phyloP scores from a whole-genome alignment of 1,284 basidiomycete species.

The Ustanciosporium gigantosporum region DNA sequence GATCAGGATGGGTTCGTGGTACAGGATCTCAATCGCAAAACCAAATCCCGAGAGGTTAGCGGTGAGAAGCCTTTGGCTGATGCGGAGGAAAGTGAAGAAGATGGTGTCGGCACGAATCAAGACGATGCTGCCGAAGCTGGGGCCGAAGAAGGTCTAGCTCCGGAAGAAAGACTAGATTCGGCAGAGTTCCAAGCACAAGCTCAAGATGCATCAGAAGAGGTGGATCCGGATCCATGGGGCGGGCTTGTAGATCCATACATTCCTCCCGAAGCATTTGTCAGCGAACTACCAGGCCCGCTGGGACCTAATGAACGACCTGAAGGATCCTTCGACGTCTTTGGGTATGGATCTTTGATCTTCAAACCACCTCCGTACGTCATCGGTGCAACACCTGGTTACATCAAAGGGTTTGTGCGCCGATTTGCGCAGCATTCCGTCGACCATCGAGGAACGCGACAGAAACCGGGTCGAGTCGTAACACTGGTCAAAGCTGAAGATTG shows the following conservation, averaged over 20 bases:
- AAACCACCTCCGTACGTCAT: constrained; percentile 59
- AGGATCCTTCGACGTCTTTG: constrained; percentile 57
- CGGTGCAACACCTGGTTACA: constrained; percentile 68
- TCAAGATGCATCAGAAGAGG: not conserved
- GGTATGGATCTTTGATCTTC: constrained; percentile 58
- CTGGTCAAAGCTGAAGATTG: constrained; percentile 82
- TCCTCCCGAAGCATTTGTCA: constrained; percentile 23
- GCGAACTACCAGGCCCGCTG: constrained; percentile 15
- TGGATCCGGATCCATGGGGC: constrained; percentile 21
- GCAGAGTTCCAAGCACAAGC: not conserved
- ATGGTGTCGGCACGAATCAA: not conserved
- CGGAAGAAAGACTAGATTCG: not conserved
- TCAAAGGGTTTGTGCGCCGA: constrained; percentile 81
- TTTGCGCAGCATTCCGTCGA: constrained; percentile 87
- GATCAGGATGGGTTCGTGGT: constrained; percentile 38
- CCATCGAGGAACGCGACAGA: constrained; percentile 64
- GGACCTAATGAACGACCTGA: constrained; percentile 23
- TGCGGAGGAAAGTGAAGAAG: not conserved
- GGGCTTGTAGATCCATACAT: constrained; percentile 24
- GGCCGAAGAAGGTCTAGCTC: constrained; percentile 10
- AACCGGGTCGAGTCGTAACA: constrained; percentile 77
- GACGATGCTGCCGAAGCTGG: constrained; percentile 9
- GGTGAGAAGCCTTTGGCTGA: not conserved
- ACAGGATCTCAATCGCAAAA: constrained; percentile 25
- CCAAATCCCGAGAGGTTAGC: not conserved